These are phyloP conservation scores for Penicillium sp. DNA, from an alignment of 2,329 filamentous ascomycete species.

Conservation along the genomic window DNA sequence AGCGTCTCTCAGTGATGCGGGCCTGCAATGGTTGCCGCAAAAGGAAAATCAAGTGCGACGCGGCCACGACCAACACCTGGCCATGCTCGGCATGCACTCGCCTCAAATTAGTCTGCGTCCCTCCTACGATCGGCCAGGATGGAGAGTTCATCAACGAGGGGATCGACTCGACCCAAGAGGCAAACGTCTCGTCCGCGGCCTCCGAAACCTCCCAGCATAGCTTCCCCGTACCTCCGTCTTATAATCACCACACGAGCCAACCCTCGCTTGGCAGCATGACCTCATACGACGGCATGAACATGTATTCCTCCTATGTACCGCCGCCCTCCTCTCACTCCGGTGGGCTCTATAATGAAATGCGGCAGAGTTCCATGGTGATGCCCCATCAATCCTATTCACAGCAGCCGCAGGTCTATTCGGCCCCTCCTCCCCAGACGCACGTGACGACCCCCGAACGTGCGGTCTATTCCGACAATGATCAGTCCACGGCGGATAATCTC, in stretches of 20 bases:
- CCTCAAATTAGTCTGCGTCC: constrained; percentile 86
- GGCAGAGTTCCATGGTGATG: constrained; percentile 28
- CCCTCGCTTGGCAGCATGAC: constrained; percentile 39
- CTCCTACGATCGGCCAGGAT: constrained; percentile 74
- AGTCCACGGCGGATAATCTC: constrained; percentile 65
- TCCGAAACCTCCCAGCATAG: constrained; percentile 48
- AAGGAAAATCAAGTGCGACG: constrained; percentile 97
- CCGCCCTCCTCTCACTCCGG: constrained; percentile 22
- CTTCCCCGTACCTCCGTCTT: constrained; percentile 47
- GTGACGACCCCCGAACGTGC: constrained; percentile 36
- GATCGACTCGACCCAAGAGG: constrained; percentile 21
- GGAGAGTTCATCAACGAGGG: constrained; percentile 40
- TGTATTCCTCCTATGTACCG: constrained; percentile 37
- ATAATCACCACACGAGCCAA: constrained; percentile 45
- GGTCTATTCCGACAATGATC: constrained; percentile 54
- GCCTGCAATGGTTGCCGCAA: constrained; percentile 92
- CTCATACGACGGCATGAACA: constrained; percentile 41
- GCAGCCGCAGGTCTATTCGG: constrained; percentile 24
- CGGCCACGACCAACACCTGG: constrained; percentile 94
- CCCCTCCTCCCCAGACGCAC: constrained; percentile 18
- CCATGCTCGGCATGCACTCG: constrained; percentile 90
- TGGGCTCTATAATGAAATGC: constrained; percentile 27
- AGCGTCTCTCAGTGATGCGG: constrained; percentile 67
- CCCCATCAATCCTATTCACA: constrained; percentile 26
- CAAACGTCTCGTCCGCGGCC: constrained; percentile 29